Evolutionary conservation across 805 yeast genomes (phyloP).

Genomic region (Alloascoidea hylecoeti): DNA sequence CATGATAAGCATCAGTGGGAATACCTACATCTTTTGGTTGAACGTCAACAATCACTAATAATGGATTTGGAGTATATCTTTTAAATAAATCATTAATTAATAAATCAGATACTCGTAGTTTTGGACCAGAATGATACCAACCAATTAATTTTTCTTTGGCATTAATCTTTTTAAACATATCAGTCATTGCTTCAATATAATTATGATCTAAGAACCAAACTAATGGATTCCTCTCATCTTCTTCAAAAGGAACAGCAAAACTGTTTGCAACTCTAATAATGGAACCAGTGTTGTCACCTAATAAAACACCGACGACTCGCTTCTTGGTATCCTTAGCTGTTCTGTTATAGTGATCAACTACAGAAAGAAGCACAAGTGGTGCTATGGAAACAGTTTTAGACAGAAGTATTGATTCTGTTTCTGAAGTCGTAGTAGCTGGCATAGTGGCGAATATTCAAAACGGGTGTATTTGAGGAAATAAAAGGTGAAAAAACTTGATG

Average conservation of each 20-base stretch:
- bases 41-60: constrained; percentile 84
- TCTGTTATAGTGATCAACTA: constrained; percentile 90
- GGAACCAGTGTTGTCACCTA: constrained; percentile 57
- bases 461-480: too few species aligned
- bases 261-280: constrained; percentile 73
- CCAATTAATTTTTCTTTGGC: constrained; percentile 94
- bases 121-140: constrained; percentile 99
- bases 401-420: constrained; percentile 8
- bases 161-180: constrained; percentile 94
- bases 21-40: constrained; percentile 75
- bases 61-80: constrained; percentile 67
- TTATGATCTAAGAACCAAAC: constrained; percentile 98
- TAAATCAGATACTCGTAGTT: constrained; percentile 74
- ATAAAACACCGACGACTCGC: constrained; percentile 86
- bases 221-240: constrained; percentile 78
- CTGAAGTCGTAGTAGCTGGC: constrained; percentile 1
- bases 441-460: neutral
- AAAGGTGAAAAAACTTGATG: too few species aligned
- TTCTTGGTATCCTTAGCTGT: constrained; percentile 60
- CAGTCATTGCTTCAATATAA: constrained; percentile 90
- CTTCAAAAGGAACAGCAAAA: constrained; percentile 96
- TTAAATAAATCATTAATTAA: constrained; percentile 85
- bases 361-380: constrained; percentile 86
- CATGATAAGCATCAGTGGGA: constrained; percentile 91
- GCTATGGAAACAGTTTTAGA: constrained; percentile 74